Evolutionary conservation across 768 basidiomycete genomes (phyloP), one percentile per base, ranked within the genome.

Genomic region (Tubosaeta brunneosetosa): DNA sequence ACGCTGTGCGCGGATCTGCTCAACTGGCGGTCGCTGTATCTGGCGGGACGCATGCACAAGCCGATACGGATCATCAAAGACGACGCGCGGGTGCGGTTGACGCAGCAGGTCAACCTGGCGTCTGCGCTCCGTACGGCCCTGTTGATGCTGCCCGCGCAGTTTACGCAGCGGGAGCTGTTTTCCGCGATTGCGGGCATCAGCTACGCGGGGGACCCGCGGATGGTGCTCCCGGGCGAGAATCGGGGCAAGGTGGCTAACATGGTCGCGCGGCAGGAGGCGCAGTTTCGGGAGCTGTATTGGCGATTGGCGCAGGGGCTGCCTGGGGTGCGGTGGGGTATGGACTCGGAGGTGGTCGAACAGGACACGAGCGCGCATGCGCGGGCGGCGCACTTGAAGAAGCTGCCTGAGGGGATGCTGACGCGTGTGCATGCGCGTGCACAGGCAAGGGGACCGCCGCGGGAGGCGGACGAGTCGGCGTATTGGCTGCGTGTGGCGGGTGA

Each of bases 31-130:
- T 81, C 92, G 22, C 79, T 98, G 3, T 99, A 99, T 69, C 83
- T 95, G 37, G 89, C 94, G 0, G 97, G 97, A 0, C 81, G 97
- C 32, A 92, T 97, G 84, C 97, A 98, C 73, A 99, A 99, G 71
- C 97, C 97, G 1, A 81, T 94, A 44, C 83, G 91, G 46, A 94
- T 95, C 63, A 88, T 97, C 70, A 85, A 85, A 69, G 90, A 94
- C 67, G 92, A 97, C 66, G 86, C 93, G 2, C 86, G 94, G 36
- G 91, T 97, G 14, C 84, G 89, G 49, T 77, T 94, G 48, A 92
- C 94, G 17, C 89, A 94, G 65, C 90, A 95, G 62, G 91, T 93
- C 65, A 99, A 99, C 76, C 79, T 97, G 41, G 82, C 86, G 12
- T 92, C 90, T 12, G 94, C 94, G 3, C 77, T 97, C 16, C 86